These are phyloP conservation scores for Kregervanrija delftensis DNA, from an alignment of 805 yeast species.

Conservation along the genomic window DNA sequence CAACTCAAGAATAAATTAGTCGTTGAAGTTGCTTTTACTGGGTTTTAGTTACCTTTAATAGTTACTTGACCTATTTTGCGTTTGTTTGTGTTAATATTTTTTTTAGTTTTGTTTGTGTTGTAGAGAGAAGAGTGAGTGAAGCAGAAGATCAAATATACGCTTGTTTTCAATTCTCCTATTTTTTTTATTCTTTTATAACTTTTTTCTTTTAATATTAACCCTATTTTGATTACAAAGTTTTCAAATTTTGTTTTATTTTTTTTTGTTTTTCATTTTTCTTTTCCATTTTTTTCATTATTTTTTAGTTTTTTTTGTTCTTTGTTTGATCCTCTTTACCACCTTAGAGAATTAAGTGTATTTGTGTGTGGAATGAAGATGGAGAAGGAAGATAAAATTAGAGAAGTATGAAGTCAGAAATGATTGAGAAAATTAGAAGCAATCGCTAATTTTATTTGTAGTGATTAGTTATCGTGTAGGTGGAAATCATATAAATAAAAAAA, in stretches of 20 bases:
- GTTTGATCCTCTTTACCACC: not conserved
- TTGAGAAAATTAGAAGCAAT: too few relatives aligned
- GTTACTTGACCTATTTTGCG: constrained; percentile 1
- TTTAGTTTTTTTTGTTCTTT: not conserved
- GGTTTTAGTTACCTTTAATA: too few relatives aligned
- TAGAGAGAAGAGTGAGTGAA: constrained; percentile 1
- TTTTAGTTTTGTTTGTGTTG: not conserved
- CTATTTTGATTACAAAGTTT: not conserved
- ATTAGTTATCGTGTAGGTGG: too few relatives aligned
- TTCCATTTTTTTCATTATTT: too few relatives aligned
- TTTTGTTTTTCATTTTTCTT: too few relatives aligned
- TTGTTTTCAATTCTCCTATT: constrained; percentile 6
- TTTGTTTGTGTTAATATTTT: constrained; percentile 2
- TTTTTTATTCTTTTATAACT: not conserved
- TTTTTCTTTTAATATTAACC: not conserved
- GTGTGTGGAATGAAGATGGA: too few relatives aligned
- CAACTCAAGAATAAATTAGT: constrained; percentile 6
- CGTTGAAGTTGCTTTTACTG: too few relatives aligned
- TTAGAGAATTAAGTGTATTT: too few relatives aligned
- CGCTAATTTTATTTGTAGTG: too few relatives aligned
- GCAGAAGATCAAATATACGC: constrained; percentile 5
- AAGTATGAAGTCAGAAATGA: too few relatives aligned
- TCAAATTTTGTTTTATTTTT: not conserved
- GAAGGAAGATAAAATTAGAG: too few relatives aligned
- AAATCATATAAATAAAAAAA: not conserved